Evolutionary conservation across 176 grass and related monocot species (phyloP).

Genomic region (Musa troglodytarum): DNA sequence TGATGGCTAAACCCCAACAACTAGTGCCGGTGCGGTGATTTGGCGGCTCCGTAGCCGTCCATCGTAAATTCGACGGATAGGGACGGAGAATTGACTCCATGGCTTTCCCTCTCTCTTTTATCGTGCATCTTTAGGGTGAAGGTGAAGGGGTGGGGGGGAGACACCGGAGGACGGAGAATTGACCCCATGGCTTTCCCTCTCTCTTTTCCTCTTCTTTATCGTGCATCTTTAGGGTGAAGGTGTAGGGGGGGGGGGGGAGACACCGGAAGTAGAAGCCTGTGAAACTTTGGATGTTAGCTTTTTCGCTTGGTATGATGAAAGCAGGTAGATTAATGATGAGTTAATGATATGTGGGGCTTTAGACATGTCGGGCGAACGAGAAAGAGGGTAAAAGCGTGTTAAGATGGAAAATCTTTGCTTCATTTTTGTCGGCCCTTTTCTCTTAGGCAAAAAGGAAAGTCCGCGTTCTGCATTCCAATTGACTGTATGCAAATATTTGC

Average conservation of each 20-base stretch:
- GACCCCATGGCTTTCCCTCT: background rate
- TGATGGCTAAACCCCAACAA: background rate
- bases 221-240: background rate
- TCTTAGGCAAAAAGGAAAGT: background rate
- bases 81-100: background rate
- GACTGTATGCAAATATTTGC: no score
- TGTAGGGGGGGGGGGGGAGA: no score
- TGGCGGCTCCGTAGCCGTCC: background rate
- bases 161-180: slow-evolving; percentile 1
- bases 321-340: background rate
- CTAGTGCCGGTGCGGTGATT: background rate
- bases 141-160: no score
- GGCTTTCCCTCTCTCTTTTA: background rate
- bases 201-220: no score
- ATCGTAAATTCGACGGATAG: background rate
- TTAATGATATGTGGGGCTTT: background rate
- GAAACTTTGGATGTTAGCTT: background rate
- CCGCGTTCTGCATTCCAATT: no score
- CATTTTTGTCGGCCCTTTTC: background rate
- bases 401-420: background rate
- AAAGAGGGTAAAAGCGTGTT: background rate
- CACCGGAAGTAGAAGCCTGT: background rate
- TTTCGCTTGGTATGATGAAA: background rate
- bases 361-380: background rate
- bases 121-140: background rate